Conservation (phyloP, 805 yeast species). For the Yarrowia sp. region DNA sequence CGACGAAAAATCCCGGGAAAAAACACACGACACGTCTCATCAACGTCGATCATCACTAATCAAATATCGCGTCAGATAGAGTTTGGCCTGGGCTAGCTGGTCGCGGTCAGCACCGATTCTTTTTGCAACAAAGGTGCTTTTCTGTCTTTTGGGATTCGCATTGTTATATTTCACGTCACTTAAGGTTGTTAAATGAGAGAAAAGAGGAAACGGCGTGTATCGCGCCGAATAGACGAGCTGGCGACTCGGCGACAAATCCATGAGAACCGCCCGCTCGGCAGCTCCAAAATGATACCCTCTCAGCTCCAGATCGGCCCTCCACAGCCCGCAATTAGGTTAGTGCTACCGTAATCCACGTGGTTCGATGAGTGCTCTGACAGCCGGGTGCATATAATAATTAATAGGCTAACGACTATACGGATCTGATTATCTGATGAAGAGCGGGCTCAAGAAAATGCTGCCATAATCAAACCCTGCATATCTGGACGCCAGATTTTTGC, state of each 20-base stretch:
- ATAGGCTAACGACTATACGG: background rate
- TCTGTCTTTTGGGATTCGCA: no score
- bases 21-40: background rate
- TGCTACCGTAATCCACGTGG: conserved; percentile 12
- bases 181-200: no score
- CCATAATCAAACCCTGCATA: no score
- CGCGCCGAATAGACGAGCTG: background rate
- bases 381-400: background rate
- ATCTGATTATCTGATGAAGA: background rate
- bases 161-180: no score
- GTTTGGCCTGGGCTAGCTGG: background rate
- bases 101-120: no score
- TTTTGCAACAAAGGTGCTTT: no score
- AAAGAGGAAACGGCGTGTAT: no score
- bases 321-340: background rate
- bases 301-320: background rate
- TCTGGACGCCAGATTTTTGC: no score
- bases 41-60: background rate
- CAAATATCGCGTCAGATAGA: background rate
- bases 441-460: no score
- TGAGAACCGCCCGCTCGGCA: background rate
- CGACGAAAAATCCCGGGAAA: background rate
- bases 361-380: background rate
- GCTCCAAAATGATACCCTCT: background rate
- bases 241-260: background rate